phyloP scores from a whole-genome alignment of 2,329 filamentous ascomycete genomes.

The Pseudopithomyces maydicus region DNA sequence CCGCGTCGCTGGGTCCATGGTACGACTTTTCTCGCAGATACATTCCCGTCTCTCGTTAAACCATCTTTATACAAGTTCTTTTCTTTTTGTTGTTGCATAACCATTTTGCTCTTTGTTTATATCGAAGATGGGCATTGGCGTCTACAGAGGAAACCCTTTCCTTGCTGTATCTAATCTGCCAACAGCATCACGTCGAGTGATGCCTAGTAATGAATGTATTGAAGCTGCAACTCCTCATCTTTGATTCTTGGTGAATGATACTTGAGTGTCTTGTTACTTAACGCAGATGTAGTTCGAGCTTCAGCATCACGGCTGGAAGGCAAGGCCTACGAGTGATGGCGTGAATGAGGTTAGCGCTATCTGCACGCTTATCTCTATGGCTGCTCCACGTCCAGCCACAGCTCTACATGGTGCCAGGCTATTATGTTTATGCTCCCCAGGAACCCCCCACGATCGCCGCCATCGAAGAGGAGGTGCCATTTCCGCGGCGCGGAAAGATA shows the following conservation, averaged over 20 bases:
- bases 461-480: background rate
- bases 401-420: background rate
- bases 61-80: background rate
- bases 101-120: constrained; percentile 6
- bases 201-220: constrained; percentile 15
- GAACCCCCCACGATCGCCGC: background rate
- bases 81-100: constrained; percentile 12
- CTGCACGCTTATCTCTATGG: constrained; percentile 7
- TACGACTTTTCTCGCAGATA: background rate
- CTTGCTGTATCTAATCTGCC: constrained; percentile 12
- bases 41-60: constrained; percentile 14
- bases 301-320: too few species aligned
- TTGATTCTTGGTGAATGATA: background rate
- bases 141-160: constrained; percentile 12
- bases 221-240: background rate
- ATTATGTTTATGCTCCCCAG: background rate
- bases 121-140: background rate
- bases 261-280: too few species aligned
- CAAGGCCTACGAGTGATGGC: background rate
- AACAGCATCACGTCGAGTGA: background rate
- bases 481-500: constrained; percentile 11
- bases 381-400: background rate
- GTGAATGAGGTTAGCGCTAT: background rate
- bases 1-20: background rate
- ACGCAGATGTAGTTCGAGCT: too few species aligned